These are phyloP conservation scores for Cymodocea nodosa DNA, from an alignment of 116 monocot genomes.

Conservation along the genomic window DNA sequence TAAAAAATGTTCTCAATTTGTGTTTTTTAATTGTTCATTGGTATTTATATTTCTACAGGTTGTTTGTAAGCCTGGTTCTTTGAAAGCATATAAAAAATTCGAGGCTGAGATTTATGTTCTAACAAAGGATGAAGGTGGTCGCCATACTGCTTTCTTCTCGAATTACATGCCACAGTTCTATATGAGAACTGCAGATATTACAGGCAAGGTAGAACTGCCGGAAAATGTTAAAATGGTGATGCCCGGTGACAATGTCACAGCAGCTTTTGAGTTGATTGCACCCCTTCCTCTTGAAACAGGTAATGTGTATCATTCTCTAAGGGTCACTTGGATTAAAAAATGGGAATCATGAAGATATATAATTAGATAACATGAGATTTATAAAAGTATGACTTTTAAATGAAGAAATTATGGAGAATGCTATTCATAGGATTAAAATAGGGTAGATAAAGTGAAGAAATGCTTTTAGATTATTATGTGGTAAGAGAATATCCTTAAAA, in stretches of 20 bases:
- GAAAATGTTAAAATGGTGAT: conserved; percentile 95
- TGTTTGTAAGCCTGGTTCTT: conserved; percentile 70
- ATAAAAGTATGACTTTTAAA: no score
- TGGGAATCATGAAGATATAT: no score
- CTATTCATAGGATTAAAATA: no score
- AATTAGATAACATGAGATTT: no score
- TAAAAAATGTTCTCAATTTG: not conserved
- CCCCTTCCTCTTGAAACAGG: conserved; percentile 93
- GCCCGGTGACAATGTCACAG: conserved; percentile 97
- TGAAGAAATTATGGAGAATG: no score
- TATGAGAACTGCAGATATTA: conserved; percentile 91
- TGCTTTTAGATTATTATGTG: no score
- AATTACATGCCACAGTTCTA: conserved; percentile 97
- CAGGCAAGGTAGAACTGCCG: conserved; percentile 87
- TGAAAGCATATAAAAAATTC: conserved; percentile 88
- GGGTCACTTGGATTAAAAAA: no score
- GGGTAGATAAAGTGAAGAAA: no score
- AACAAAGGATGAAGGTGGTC: conserved; percentile 96
- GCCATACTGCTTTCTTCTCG: conserved; percentile 91
- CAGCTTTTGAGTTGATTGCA: conserved; percentile 79
- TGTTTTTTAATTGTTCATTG: not conserved
- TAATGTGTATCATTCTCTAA: conserved; percentile 9
- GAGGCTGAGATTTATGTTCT: conserved; percentile 98
- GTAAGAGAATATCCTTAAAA: no score
- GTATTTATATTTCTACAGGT: conserved; percentile 28